Percentiles rank a stretch among this genome's conserved stretches.
These are phyloP conservation scores for Candida sojae DNA, from an alignment of 1,139 yeast species.

Conservation along the genomic window DNA sequence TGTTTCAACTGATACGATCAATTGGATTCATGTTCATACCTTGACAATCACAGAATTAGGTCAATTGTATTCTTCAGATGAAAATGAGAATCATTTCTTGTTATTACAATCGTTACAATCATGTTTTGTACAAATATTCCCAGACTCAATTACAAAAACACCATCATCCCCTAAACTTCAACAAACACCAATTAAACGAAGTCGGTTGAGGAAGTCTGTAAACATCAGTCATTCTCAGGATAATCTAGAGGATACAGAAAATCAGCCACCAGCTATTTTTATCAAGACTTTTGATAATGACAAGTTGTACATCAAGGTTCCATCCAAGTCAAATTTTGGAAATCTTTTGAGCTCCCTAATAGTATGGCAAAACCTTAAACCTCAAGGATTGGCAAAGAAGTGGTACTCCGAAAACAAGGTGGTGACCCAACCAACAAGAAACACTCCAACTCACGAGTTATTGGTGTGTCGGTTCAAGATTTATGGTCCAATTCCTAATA, in stretches of 20 bases:
- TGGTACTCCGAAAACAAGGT: constrained; percentile 51
- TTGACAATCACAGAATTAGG: constrained; percentile 41
- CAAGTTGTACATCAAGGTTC: constrained; percentile 47
- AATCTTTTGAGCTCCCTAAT: constrained; percentile 51
- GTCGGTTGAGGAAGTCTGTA: not conserved
- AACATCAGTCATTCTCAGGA: not conserved
- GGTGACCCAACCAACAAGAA: constrained; percentile 11
- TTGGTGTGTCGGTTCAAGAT: constrained; percentile 67
- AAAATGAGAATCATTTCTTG: constrained; percentile 32
- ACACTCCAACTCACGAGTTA: constrained; percentile 35
- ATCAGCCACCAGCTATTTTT: constrained; percentile 46
- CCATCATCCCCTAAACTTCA: constrained; percentile 1
- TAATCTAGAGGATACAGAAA: constrained; percentile 11
- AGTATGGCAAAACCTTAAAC: constrained; percentile 66
- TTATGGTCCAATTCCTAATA: constrained; percentile 59
- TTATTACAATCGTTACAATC: constrained; percentile 39
- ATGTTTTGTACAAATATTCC: constrained; percentile 41
- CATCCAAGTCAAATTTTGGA: constrained; percentile 46
- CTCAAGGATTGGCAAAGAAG: constrained; percentile 59
- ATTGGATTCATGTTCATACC: constrained; percentile 38
- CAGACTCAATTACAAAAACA: constrained; percentile 16
- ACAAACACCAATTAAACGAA: constrained; percentile 8
- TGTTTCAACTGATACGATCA: constrained; percentile 39
- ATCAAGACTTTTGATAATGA: constrained; percentile 50
- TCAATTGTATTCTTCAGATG: constrained; percentile 37